Percentiles rank a stretch among this genome's conserved stretches.
Conservation (phyloP, 2,329 filamentous ascomycete genomes). For the Hypomyces perniciosus region DNA sequence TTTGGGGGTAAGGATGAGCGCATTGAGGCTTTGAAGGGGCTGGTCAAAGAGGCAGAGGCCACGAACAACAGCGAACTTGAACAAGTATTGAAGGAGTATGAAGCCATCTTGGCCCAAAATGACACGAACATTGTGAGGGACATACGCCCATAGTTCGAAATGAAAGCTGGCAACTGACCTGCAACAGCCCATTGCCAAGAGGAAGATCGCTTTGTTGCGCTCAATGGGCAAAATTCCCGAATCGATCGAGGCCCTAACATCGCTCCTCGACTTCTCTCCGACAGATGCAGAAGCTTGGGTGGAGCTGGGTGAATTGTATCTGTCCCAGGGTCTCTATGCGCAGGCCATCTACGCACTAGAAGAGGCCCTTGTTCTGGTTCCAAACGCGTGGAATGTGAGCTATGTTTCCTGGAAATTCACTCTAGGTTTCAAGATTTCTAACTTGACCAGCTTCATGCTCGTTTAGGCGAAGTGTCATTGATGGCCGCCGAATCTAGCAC, state of each 20-base stretch:
- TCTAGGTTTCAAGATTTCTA: slow-evolving; percentile 12
- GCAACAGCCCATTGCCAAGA: slow-evolving; percentile 73
- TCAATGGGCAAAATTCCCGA: slow-evolving; percentile 65
- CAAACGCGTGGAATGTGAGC: slow-evolving; percentile 92
- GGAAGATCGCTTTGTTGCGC: slow-evolving; percentile 72
- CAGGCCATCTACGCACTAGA: slow-evolving; percentile 87
- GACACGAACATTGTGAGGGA: slow-evolving; percentile 69
- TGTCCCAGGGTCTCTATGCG: slow-evolving; percentile 67
- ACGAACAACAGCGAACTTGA: slow-evolving; percentile 59
- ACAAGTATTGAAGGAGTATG: slow-evolving; percentile 68
- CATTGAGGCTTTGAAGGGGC: slow-evolving; percentile 73
- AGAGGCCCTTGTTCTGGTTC: slow-evolving; percentile 78
- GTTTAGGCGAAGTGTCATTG: slow-evolving; percentile 76
- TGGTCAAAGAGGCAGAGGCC: slow-evolving; percentile 80
- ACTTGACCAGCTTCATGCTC: slow-evolving; percentile 68
- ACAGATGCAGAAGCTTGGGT: slow-evolving; percentile 93
- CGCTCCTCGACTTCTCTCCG: slow-evolving; percentile 74
- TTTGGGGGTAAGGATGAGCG: slow-evolving; percentile 84
- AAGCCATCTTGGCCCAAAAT: slow-evolving; percentile 65
- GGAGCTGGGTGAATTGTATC: slow-evolving; percentile 83
- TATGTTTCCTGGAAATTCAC: background rate
- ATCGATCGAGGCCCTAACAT: slow-evolving; percentile 66
- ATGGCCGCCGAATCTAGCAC: slow-evolving; percentile 52
- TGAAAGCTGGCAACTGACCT: slow-evolving; percentile 19
- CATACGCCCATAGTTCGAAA: background rate